phyloP scores from a whole-genome alignment of 441 rosid genomes.

The Euphorbia schlechtendalii region DNA sequence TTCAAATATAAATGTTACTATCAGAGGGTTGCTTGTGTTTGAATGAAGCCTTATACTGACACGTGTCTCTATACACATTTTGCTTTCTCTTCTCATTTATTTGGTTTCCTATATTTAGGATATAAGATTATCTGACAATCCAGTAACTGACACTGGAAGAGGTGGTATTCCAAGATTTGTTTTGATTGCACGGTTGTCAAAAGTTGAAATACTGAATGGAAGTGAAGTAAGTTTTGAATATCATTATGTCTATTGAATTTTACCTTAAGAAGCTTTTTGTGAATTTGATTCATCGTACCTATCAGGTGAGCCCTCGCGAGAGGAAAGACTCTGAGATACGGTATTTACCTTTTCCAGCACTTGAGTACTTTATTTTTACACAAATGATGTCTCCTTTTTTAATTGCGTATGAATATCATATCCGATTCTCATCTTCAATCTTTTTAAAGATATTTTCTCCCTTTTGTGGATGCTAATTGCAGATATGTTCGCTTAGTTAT shows the following conservation, averaged over 20 bases:
- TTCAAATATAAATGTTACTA: too few species aligned
- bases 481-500: constrained; percentile 83
- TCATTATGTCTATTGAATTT: constrained; percentile 1
- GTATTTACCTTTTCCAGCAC: constrained; percentile 28
- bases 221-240: constrained; percentile 64
- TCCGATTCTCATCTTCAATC: background rate
- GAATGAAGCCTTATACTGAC: background rate
- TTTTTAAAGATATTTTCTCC: background rate
- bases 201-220: constrained; percentile 76
- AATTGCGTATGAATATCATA: background rate
- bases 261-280: constrained; percentile 9
- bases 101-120: constrained; percentile 44
- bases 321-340: constrained; percentile 96
- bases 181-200: constrained; percentile 64
- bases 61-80: background rate
- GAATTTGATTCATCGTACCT: constrained; percentile 21
- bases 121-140: constrained; percentile 86
- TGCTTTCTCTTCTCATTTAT: constrained; percentile 15
- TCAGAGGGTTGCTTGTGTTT: too few species aligned
- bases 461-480: constrained; percentile 19
- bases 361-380: background rate
- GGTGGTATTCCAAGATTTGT: constrained; percentile 83
- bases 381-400: background rate
- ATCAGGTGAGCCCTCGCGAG: constrained; percentile 71
- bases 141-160: constrained; percentile 60